phyloP scores from a whole-genome alignment of 352 stramenopile genomes.

The Phytopythium vexans region DNA sequence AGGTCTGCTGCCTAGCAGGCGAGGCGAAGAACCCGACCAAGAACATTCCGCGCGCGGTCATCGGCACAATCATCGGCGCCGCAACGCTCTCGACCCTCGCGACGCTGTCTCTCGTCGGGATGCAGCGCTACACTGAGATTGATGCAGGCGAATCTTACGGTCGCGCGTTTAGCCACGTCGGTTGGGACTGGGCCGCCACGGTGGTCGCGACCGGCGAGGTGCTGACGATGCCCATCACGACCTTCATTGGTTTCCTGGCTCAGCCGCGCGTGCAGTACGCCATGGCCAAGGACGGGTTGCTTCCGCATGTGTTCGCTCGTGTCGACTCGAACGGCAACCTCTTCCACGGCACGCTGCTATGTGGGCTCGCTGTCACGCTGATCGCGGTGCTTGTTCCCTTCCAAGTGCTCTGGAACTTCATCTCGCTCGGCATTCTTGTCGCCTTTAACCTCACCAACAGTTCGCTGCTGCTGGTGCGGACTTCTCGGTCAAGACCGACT shows the following conservation, averaged over 20 bases:
- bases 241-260: constrained; percentile 93
- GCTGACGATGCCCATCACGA: constrained; percentile 94
- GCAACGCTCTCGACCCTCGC: constrained; percentile 80
- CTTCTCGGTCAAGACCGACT: constrained; percentile 10
- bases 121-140: constrained; percentile 88
- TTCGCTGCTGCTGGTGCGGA: constrained; percentile 72
- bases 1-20: constrained; percentile 92
- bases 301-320: constrained; percentile 82
- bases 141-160: constrained; percentile 64
- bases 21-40: constrained; percentile 83
- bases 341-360: constrained; percentile 63
- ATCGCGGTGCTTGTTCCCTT: constrained; percentile 84
- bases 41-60: constrained; percentile 88
- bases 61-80: constrained; percentile 87
- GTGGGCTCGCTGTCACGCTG: constrained; percentile 39
- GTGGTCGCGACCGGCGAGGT: constrained; percentile 91
- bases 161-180: constrained; percentile 65
- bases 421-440: constrained; percentile 87
- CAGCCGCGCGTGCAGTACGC: constrained; percentile 91
- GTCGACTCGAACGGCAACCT: constrained; percentile 73
- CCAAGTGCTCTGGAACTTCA: constrained; percentile 86
- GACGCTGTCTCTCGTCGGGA: constrained; percentile 91
- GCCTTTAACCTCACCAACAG: constrained; percentile 90
- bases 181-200: constrained; percentile 67
- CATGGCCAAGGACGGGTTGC: constrained; percentile 92